Evolutionary conservation across 2,329 filamentous ascomycete genomes (phyloP).

Genomic region (Elsinoe arachidis): DNA sequence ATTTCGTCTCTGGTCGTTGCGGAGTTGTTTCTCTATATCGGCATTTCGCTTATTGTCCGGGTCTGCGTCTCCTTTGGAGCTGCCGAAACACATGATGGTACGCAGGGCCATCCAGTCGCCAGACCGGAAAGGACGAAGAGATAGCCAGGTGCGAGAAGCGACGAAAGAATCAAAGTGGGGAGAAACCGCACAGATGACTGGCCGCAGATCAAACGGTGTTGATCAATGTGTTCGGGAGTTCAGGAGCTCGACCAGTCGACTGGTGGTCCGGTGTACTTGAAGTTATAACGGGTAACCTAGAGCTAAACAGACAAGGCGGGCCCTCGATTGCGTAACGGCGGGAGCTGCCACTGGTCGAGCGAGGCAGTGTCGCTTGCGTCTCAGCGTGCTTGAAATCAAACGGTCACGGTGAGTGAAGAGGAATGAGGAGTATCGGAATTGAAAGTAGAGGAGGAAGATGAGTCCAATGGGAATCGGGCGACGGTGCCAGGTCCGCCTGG

Average conservation of each 20-base stretch:
- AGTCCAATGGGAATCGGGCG: neutral
- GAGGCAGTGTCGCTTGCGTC: neutral
- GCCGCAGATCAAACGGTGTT: neutral
- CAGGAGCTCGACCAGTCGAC: conserved; percentile 6
- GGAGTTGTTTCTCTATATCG: conserved; percentile 79
- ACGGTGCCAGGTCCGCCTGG: neutral
- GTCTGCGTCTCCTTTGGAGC: conserved; percentile 35
- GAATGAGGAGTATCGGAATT: neutral
- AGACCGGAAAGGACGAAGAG: neutral
- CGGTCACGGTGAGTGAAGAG: neutral
- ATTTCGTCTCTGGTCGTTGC: conserved; percentile 79
- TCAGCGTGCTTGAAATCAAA: conserved; percentile 8
- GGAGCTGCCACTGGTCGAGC: neutral
- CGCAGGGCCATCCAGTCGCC: conserved; percentile 12
- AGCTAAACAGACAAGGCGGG: conserved; percentile 1
- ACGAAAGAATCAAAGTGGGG: neutral
- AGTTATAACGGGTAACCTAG: conserved; percentile 5
- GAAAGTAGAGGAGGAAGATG: neutral
- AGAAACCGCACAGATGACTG: neutral
- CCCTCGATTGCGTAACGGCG: neutral
- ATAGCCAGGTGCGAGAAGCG: neutral
- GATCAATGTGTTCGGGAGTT: neutral
- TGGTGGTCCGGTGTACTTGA: neutral
- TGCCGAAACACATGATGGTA: conserved; percentile 44
- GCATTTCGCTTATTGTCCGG: conserved; percentile 42